phyloP scores from a whole-genome alignment of 2,329 filamentous ascomycete species.

The Talaromyces amestolkiae region DNA sequence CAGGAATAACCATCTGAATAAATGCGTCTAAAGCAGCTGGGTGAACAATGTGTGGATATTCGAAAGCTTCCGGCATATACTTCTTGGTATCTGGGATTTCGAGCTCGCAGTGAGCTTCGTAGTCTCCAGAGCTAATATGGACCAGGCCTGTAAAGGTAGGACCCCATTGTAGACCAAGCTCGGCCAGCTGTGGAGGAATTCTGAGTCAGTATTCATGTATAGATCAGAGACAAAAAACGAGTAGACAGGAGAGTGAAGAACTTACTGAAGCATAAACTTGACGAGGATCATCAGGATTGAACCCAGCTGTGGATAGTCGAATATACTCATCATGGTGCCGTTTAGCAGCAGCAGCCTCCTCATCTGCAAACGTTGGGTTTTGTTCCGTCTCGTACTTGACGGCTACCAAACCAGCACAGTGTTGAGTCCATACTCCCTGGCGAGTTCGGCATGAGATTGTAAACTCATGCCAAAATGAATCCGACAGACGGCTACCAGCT shows the following conservation, averaged over 20 bases:
- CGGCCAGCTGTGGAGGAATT: neutral
- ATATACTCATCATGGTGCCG: neutral
- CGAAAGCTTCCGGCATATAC: neutral
- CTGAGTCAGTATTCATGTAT: neutral
- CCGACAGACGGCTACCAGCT: neutral
- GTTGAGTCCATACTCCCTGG: neutral
- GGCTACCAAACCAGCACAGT: neutral
- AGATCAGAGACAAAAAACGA: neutral
- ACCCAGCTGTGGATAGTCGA: neutral
- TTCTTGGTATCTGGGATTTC: neutral
- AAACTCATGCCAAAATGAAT: neutral
- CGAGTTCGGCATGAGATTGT: neutral
- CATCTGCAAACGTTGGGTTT: neutral
- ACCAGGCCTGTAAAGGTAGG: neutral
- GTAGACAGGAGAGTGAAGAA: neutral
- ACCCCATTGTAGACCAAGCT: neutral
- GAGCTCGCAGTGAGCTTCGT: neutral
- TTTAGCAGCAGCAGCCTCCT: neutral
- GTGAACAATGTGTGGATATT: neutral
- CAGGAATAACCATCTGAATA: neutral
- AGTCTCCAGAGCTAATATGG: neutral
- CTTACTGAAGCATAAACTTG: neutral
- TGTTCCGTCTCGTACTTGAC: neutral
- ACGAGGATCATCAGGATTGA: neutral
- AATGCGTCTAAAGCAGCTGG: neutral